Evolutionary conservation across 2,329 filamentous ascomycete species (phyloP), one percentile per base, ranked within the genome.

Genomic region (Monilinia laxa): DNA sequence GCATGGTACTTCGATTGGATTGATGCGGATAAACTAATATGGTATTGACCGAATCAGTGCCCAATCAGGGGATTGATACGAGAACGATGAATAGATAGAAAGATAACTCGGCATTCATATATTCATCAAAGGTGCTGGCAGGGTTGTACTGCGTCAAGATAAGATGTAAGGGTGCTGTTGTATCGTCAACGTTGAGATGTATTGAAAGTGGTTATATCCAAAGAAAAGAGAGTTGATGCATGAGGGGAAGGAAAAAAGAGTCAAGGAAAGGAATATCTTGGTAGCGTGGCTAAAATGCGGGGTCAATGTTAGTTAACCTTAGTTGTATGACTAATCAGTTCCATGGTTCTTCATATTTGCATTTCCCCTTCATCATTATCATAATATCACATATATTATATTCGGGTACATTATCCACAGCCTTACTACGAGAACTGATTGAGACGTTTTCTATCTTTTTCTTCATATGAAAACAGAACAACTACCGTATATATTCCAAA

Each of bases 111-210:
- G 23, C 56, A 35, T n/a, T 28, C n/a, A 28, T 23, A 47, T 45
- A 35, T n/a, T 23, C n/a, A 28, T 23, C 38, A 35, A n/a, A 23
- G 28, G 55, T 56, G 64, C 28, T 63, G 51, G 57, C 64, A 49
- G 58, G 14, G 38, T 66, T 38, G 28, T 51, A 62, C 40, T 40
- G 49, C 64, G 49, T 55, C 25, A 14, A 16, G 16, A 4, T 25
- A 38, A 40, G 14, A 40, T 16, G 18, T 20, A 2, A 16, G 55
- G 20, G 4, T n/a, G 9, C 6, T 23, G 20, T n/a, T 12, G n/a
- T 25, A 59, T 59, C 45, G 12, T 38, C 9, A 28, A 35, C n/a
- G 23, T n/a, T 35, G 54, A 57, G n/a, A 35, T n/a, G 9, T 5
- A 14, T 5, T 23, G 25, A 35, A 6, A n/a, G 16, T 31, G 35